These are phyloP conservation scores for Scleroderma citrinum DNA, from an alignment of 768 basidiomycete species.

Conservation along the genomic window DNA sequence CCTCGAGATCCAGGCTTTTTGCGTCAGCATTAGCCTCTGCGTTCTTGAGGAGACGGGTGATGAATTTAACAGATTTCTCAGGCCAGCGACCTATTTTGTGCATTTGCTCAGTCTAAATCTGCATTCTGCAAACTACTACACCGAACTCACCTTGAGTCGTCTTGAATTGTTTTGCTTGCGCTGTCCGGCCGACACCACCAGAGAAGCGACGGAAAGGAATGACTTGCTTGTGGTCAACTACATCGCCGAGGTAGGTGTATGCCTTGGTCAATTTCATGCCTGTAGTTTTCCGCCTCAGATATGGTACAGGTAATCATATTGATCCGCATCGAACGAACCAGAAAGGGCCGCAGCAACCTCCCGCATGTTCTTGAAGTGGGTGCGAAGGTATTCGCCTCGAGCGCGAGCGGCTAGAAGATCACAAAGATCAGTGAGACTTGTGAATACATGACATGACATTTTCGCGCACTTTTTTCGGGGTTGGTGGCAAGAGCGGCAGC, in stretches of 20 bases:
- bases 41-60: conserved; percentile 93
- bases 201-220: conserved; percentile 96
- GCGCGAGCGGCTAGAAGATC: conserved; percentile 71
- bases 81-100: conserved; percentile 88
- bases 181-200: conserved; percentile 91
- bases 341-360: conserved; percentile 94
- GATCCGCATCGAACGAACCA: conserved; percentile 42
- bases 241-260: conserved; percentile 88
- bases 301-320: not conserved
- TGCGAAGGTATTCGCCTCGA: conserved; percentile 95
- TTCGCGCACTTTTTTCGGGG: conserved; percentile 86
- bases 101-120: not conserved
- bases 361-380: conserved; percentile 99
- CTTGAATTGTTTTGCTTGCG: conserved; percentile 95
- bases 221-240: conserved; percentile 93
- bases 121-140: not conserved
- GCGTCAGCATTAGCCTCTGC: conserved; percentile 98
- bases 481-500: conserved; percentile 80
- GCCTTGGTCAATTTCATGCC: conserved; percentile 94
- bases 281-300: conserved; percentile 24
- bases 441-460: not conserved
- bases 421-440: conserved; percentile 5
- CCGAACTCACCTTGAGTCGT: conserved; percentile 80
- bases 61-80: conserved; percentile 96
- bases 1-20: conserved; percentile 91